These are phyloP conservation scores for Xanthoceras sorbifolium DNA, from an alignment of 345 rosid genomes.

Conservation along the genomic window DNA sequence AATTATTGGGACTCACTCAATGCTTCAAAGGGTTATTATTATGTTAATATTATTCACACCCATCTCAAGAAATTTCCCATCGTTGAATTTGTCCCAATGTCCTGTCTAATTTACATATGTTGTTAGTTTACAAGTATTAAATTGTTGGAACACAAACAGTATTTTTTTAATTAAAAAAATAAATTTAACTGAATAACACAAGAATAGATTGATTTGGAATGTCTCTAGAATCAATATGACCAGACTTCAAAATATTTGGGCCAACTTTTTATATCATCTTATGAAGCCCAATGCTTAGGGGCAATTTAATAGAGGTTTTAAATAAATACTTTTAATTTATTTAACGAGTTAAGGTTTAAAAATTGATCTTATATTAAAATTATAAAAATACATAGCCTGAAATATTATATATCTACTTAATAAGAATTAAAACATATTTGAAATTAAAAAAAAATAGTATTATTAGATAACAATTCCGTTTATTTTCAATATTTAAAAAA, in stretches of 20 bases:
- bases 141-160: too few relatives aligned
- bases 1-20: not conserved
- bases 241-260: not conserved
- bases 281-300: too few relatives aligned
- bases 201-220: not conserved
- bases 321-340: too few relatives aligned
- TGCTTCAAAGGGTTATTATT: not conserved
- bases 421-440: too few relatives aligned
- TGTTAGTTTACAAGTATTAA: not conserved
- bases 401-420: too few relatives aligned
- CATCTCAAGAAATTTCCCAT: conserved; percentile 2
- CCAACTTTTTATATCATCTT: not conserved
- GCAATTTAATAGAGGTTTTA: too few relatives aligned
- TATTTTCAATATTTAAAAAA: too few relatives aligned
- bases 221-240: not conserved
- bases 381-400: too few relatives aligned
- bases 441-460: too few relatives aligned
- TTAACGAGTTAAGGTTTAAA: too few relatives aligned
- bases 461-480: too few relatives aligned
- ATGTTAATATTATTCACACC: not conserved
- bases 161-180: not conserved
- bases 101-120: not conserved
- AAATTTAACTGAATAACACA: not conserved
- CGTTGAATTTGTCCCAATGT: not conserved
- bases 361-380: too few relatives aligned